Conservation (phyloP, 176 grass and related monocot species). For the Aegilops bicornis region DNA sequence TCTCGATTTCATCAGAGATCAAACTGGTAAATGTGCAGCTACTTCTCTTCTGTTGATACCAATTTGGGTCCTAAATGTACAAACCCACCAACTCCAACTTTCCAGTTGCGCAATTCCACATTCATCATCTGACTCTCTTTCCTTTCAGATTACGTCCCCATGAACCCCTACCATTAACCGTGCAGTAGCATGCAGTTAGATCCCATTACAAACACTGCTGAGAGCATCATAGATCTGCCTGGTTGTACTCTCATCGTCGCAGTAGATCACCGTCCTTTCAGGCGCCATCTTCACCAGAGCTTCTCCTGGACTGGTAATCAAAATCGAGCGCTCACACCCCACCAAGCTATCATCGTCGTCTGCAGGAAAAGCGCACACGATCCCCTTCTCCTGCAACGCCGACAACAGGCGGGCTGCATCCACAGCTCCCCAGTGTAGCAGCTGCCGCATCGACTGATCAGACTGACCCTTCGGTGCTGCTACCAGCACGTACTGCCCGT, state of each 20-base stretch:
- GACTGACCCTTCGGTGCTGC: slow-evolving; percentile 22
- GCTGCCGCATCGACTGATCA: slow-evolving; percentile 27
- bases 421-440: slow-evolving; percentile 55
- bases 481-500: slow-evolving; percentile 58
- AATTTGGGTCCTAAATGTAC: no score
- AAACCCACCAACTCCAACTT: not conserved
- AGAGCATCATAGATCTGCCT: slow-evolving; percentile 51
- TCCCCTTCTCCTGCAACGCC: slow-evolving; percentile 53
- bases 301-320: slow-evolving; percentile 45
- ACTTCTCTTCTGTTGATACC: no score
- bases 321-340: slow-evolving; percentile 24
- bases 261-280: slow-evolving; percentile 44
- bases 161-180: no score
- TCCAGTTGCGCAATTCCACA: not conserved
- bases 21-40: not conserved
- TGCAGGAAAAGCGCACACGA: slow-evolving; percentile 38
- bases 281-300: slow-evolving; percentile 48
- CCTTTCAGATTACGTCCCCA: not conserved
- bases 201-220: slow-evolving; percentile 48
- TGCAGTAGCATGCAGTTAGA: slow-evolving; percentile 25
- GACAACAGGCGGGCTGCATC: slow-evolving; percentile 37
- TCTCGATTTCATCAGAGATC: not conserved
- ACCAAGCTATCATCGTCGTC: not conserved
- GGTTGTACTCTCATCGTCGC: slow-evolving; percentile 42
- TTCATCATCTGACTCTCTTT: not conserved